Evolutionary conservation across 2,329 filamentous ascomycete species (phyloP).

Genomic region (Trichophyton benhamiae): DNA sequence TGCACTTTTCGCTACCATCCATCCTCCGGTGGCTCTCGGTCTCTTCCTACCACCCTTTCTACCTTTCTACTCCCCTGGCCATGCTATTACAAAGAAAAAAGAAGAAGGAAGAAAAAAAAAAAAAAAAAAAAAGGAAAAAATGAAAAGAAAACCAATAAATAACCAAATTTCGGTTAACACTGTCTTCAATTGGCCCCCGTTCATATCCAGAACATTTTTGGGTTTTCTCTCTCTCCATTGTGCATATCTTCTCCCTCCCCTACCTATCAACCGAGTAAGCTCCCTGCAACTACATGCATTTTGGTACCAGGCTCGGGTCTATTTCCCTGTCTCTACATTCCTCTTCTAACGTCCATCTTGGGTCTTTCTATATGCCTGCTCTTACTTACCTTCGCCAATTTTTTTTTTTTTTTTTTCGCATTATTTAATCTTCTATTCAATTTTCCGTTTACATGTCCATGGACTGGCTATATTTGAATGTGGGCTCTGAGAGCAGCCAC

Average conservation of each 20-base stretch:
- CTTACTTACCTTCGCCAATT: not conserved
- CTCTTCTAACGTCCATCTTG: not conserved
- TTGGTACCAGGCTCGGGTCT: not conserved
- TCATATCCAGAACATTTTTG: not conserved
- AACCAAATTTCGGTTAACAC: not conserved
- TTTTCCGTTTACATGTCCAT: not conserved
- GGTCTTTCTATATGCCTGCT: not conserved
- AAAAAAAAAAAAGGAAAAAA: not conserved
- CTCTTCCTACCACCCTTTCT: not conserved
- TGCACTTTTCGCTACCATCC: not conserved
- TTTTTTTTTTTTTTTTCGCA: not conserved
- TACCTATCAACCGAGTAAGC: not conserved
- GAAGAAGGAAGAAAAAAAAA: not conserved
- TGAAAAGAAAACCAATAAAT: not conserved
- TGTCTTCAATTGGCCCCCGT: not conserved
- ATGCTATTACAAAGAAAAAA: not conserved
- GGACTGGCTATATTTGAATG: not conserved
- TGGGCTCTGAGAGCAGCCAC: conserved; percentile 1
- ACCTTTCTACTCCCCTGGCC: not conserved
- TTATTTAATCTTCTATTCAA: not conserved
- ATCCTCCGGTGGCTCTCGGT: not conserved
- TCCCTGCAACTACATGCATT: not conserved
- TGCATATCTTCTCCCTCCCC: not conserved
- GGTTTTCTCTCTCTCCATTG: not conserved
- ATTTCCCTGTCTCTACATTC: not conserved